Evolutionary conservation across 2,329 filamentous ascomycete genomes (phyloP), one percentile per base, ranked within the genome.

Genomic region (Penicillium sp.): DNA sequence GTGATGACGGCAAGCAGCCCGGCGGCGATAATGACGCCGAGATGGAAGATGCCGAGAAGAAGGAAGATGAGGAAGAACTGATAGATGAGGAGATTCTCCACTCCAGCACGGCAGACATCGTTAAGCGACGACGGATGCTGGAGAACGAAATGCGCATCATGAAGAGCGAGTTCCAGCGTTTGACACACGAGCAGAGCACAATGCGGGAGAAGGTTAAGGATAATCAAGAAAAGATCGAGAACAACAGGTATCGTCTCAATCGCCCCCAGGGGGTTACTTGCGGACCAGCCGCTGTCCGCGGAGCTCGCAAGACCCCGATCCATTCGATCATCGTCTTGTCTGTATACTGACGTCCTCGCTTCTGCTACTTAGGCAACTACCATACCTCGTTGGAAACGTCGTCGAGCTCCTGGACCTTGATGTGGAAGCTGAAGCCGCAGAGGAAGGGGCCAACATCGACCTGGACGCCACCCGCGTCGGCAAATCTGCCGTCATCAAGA

Each of bases 151-250:
- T 94, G 68, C 85, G 94, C 67, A 97, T 99, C 77, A 97, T 99
- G 91, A 93, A 89, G 82, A 96, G 91, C 81, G 94, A 99, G 76
- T 91, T 86, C 66, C 92, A 96, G 71, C 88, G 94, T 64, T 81
- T 99, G 77, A 89, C 88, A 66, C 94, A 99, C 68, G 94, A 99
- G 78, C 96, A 96, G 79, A 86, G 88, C 43, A 87, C 90, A 42
- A 99, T 99, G 94, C 86, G 87, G 52, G 93, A 97, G 75, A 97
- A 97, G 81, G 97, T 99, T 75, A 97, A 97, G 82, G 94, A 99
- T 72, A 99, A 99, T 69, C 79, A 90, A 68, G 95, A 99, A 64
- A 99, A 99, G 84, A 99, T 99, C 68, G 92, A 95, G 63, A 97
- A 99, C 78, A 99, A 99, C 80, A 85, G 91, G 92, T 96, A 79